A percentile compares a stretch with the other conserved stretches of the same genome.
These are phyloP conservation scores for Talaromyces funiculosus DNA, from an alignment of 2,329 filamentous ascomycete species.

Conservation along the genomic window DNA sequence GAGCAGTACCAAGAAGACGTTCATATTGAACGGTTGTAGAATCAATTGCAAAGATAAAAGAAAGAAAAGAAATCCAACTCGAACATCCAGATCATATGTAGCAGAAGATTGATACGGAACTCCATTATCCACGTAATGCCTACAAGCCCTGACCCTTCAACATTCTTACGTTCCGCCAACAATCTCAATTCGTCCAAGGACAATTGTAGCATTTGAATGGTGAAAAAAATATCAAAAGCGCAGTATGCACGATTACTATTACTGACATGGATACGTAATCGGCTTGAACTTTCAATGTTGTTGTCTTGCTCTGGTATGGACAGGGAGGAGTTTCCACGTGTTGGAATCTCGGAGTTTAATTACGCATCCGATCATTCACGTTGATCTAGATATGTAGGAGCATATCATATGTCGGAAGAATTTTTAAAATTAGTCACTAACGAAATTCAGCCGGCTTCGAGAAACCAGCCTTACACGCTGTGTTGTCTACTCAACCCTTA, in stretches of 20 bases:
- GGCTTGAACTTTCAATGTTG: not conserved
- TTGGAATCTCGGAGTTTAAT: constrained; percentile 13
- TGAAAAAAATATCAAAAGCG: not conserved
- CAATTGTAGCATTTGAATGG: not conserved
- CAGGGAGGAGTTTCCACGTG: constrained; percentile 11
- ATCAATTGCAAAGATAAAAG: not conserved
- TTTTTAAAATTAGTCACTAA: too few species aligned
- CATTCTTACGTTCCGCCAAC: constrained; percentile 4
- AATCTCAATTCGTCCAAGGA: not conserved
- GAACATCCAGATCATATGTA: not conserved
- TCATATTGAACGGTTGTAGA: not conserved
- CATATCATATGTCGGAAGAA: too few species aligned
- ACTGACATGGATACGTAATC: not conserved
- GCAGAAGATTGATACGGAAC: not conserved
- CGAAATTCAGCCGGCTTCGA: too few species aligned
- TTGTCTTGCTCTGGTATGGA: constrained; percentile 13
- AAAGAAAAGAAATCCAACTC: not conserved
- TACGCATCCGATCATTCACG: not conserved
- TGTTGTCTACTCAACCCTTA: too few species aligned
- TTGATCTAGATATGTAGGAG: too few species aligned
- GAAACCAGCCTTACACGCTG: too few species aligned
- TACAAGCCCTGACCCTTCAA: not conserved
- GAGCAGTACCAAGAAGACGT: constrained; percentile 9
- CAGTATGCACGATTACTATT: not conserved
- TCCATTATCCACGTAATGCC: not conserved